Base-by-base conservation (phyloP, 192 early-diverging fungal species). In the Obelidium mucronatum region DNA sequence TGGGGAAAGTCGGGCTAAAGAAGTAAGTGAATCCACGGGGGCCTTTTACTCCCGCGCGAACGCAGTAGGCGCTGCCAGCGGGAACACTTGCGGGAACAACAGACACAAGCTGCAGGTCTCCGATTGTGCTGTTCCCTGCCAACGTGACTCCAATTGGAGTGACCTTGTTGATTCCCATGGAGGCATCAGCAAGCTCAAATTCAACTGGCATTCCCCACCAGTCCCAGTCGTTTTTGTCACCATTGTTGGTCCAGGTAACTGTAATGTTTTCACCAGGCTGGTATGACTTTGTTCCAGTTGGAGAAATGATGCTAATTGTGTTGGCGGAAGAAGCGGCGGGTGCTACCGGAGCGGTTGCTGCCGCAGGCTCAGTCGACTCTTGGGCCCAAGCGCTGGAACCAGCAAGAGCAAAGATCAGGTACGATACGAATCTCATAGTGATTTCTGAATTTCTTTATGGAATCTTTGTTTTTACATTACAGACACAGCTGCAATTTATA, bases 101-200 rank as follows among this genome's bases (percentile, higher is more conserved):
- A 11, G 34, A 39, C 17, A n/a, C 15, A 19, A 65, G 30, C 2
- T 65, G 63, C 37, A 65, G 28, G 34, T 31, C 63, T n/a, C 63
- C 28, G 31, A 65, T 65, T 17, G 19, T 65, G 34, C 17, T 28
- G 63, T 31, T 65, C 15, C 63, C 63, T 19, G 11, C 40, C 34
- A 65, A 28, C 63, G 31, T 65, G 5, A 24, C 28, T 31, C 19
- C 37, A 28, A 65, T 37, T 17, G 63, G 63, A n/a, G 63, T 65
- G 63, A 65, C 63, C 63, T 65, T 65, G 63, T 65, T 65, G 63
- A 39, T 39, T 17, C 63, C 63, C 17, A 26, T 11, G 37, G 17
- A n/a, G 19, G 63, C 63, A 39, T 65, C 63, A 19, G 34, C 30
- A 28, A 65, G 34, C 28, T 65, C 63, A 40, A 65, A 65, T 1